phyloP scores from a whole-genome alignment of 257 asterid species.

The Capsicum baccatum region DNA sequence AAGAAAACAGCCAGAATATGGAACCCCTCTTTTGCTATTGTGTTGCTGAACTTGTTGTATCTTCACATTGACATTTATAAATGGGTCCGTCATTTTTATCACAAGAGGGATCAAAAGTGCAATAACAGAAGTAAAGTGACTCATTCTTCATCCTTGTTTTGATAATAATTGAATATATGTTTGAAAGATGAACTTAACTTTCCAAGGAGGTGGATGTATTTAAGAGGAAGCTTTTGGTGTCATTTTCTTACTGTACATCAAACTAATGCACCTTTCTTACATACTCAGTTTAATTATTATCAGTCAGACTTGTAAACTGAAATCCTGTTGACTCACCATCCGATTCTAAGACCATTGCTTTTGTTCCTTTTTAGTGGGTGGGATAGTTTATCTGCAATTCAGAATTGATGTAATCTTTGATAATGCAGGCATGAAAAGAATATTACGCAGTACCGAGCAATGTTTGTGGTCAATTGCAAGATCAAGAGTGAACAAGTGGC shows the following conservation, averaged over 20 bases:
- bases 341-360: neutral
- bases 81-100: neutral
- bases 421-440: constrained; percentile 77
- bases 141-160: neutral
- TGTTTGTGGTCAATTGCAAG: constrained; percentile 80
- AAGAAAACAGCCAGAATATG: neutral
- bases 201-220: neutral
- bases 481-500: constrained; percentile 48
- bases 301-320: neutral
- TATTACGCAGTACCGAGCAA: constrained; percentile 80
- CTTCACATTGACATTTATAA: neutral
- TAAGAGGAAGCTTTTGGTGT: neutral
- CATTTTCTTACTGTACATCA: neutral
- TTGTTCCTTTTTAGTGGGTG: neutral
- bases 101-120: neutral
- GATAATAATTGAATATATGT: neutral
- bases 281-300: neutral
- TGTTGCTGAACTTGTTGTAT: neutral
- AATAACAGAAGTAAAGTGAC: neutral
- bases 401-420: constrained; percentile 8
- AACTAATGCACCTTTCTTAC: neutral
- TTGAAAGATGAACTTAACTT: neutral
- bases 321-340: neutral
- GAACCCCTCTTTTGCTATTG: neutral
- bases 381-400: neutral